Evolutionary conservation across 768 basidiomycete species (phyloP), one percentile per base, ranked within the genome.

Genomic region (Postia placenta): DNA sequence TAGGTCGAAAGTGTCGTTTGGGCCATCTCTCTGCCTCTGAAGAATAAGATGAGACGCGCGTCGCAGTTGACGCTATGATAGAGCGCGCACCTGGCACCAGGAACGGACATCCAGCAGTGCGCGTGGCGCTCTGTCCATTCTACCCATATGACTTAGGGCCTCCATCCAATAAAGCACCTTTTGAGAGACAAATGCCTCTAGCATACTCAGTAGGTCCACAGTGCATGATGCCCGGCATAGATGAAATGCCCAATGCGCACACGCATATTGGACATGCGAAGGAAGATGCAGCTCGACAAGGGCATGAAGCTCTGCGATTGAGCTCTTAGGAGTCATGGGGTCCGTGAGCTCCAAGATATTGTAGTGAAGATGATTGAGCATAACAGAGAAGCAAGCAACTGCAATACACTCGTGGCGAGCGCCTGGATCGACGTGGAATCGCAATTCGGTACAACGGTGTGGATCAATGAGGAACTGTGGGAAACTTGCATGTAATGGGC

Each of bases 261-360:
- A 49, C 2, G 48, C 48, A 27, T 49, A 49, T 24, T 44, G 42
- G 19, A 49, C 48, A 19, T 49, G 42, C 22, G 14, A 11, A 11
- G 48, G 28, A n/a, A 49, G 19, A 9, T 23, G 11, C 11, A 28
- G 19, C 2, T 37, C 17, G 11, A 42, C 28, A 11, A 15, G 39
- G 7, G 9, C n/a, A 2, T 25, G 15, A 2, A 49, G 11, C 12
- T 42, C 48, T n/a, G 5, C 2, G n/a, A 49, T 26, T 11, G 28
- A 38, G 15, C 14, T 40, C 27, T 48, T 48, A 25, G 1, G 11
- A 14, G 38, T 26, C 6, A 38, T 27, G 2, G 48, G 48, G 15
- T 41, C 48, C 1, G 39, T 6, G 24, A 49, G 40, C 1, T 37
- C 11, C 4, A 40, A 41, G 9, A 38, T 37, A 25, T 43, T 49